A percentile compares a stretch with the other conserved stretches of the same genome.
Evolutionary conservation across 2,329 filamentous ascomycete species (phyloP).

Genomic region (Fusarium pseudoanthophilum): DNA sequence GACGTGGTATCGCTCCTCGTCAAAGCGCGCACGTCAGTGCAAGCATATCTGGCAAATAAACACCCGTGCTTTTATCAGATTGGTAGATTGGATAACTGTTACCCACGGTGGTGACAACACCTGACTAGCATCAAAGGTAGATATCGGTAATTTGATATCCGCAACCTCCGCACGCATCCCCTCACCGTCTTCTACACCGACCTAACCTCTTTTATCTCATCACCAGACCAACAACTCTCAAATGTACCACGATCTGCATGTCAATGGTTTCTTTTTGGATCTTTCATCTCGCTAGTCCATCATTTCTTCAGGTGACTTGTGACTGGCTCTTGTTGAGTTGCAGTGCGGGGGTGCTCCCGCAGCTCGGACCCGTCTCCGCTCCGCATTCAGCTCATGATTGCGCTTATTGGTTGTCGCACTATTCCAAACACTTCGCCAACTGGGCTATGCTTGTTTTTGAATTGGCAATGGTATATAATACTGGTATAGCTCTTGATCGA

Average conservation of each 20-base stretch:
- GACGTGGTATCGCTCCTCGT: background rate
- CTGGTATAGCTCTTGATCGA: background rate
- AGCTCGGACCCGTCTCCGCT: conserved; percentile 19
- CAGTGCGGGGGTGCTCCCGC: conserved; percentile 23
- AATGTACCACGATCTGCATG: background rate
- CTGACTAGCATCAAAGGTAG: background rate
- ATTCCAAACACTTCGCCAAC: background rate
- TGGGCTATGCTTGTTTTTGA: too few relatives aligned
- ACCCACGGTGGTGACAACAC: background rate
- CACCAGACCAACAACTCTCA: background rate
- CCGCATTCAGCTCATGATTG: conserved; percentile 1
- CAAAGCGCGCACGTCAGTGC: background rate
- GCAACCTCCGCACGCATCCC: background rate
- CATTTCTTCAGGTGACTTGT: background rate
- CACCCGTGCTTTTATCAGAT: background rate
- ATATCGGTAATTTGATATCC: background rate
- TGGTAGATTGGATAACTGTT: background rate
- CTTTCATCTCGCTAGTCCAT: background rate
- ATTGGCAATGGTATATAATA: background rate
- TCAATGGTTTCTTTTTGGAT: background rate
- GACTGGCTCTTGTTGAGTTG: background rate
- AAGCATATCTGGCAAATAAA: background rate
- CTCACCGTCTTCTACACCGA: background rate
- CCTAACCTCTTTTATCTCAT: background rate
- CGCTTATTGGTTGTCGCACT: background rate